Percentiles rank a stretch among this genome's conserved stretches.
These are phyloP conservation scores for Chlamydomonas sp. DNA, from an alignment of 139 green algal species.

Conservation along the genomic window DNA sequence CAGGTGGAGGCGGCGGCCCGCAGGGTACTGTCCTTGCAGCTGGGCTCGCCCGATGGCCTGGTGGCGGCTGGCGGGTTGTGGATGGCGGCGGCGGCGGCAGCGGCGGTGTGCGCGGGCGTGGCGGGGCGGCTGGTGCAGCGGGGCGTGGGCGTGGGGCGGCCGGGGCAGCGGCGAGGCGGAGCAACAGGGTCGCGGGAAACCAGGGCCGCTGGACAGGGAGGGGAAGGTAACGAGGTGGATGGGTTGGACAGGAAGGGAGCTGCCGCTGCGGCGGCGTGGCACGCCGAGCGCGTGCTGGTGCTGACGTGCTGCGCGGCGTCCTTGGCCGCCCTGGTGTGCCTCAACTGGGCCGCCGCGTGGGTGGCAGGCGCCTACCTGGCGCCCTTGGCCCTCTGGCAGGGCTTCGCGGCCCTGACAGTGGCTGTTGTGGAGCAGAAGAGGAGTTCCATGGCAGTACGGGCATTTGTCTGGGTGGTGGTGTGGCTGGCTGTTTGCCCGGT, in stretches of 20 bases:
- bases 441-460: neutral
- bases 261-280: constrained; percentile 3
- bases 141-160: neutral
- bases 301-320: constrained; percentile 43
- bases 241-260: neutral
- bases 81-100: neutral
- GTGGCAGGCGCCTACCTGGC: constrained; percentile 41
- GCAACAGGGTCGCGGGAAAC: no score
- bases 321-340: constrained; percentile 54
- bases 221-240: neutral
- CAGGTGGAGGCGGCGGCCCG: neutral
- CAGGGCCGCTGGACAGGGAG: no score
- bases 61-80: neutral
- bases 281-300: constrained; percentile 27
- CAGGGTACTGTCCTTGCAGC: neutral
- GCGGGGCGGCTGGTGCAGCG: neutral
- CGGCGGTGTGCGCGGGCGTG: neutral
- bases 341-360: constrained; percentile 64
- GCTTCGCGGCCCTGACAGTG: neutral
- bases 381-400: constrained; percentile 32
- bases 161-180: neutral
- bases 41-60: neutral
- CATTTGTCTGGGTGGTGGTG: neutral
- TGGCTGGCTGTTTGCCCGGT: neutral
- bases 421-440: neutral